A percentile compares a stretch with the other conserved stretches of the same genome.
Evolutionary conservation across 768 basidiomycete species (phyloP).

Genomic region (Cystofilobasidium ferigula): DNA sequence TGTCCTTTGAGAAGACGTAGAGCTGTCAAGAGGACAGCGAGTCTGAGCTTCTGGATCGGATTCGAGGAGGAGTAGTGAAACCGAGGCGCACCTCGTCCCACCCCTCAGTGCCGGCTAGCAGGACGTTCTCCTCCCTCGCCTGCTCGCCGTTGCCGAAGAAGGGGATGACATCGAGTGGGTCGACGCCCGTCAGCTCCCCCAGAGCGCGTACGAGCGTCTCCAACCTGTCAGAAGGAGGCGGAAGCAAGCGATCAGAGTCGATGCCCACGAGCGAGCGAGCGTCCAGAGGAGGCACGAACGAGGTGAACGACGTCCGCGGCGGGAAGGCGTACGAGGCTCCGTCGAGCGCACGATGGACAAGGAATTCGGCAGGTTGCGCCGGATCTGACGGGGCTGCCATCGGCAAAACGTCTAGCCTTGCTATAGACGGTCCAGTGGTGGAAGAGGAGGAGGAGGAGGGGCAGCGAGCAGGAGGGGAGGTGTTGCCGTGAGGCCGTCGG

Average conservation of each 20-base stretch:
- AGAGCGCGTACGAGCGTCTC: background rate
- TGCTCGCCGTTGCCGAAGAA: constrained; percentile 24
- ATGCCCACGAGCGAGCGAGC: background rate
- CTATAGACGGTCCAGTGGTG: too few relatives aligned
- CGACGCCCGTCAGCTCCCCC: background rate
- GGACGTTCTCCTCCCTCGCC: constrained; percentile 18
- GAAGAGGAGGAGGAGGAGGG: too few relatives aligned
- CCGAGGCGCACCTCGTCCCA: constrained; percentile 10
- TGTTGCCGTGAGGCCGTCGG: too few relatives aligned
- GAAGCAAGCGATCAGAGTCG: background rate
- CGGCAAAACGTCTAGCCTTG: too few relatives aligned
- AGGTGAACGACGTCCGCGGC: background rate
- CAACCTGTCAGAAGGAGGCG: background rate
- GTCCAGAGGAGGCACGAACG: background rate
- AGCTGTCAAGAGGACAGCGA: background rate
- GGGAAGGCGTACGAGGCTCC: background rate
- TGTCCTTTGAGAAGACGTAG: constrained; percentile 14
- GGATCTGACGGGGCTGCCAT: too few relatives aligned
- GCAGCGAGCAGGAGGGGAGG: too few relatives aligned
- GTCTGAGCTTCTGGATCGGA: background rate
- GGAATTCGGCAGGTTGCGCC: background rate
- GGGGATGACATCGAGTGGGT: background rate
- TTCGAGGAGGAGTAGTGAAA: background rate
- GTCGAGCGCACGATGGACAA: background rate
- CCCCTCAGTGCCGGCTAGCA: background rate